Evolutionary conservation across 352 stramenopile genomes (phyloP).

Genomic region (Elongisporangium anandrum): DNA sequence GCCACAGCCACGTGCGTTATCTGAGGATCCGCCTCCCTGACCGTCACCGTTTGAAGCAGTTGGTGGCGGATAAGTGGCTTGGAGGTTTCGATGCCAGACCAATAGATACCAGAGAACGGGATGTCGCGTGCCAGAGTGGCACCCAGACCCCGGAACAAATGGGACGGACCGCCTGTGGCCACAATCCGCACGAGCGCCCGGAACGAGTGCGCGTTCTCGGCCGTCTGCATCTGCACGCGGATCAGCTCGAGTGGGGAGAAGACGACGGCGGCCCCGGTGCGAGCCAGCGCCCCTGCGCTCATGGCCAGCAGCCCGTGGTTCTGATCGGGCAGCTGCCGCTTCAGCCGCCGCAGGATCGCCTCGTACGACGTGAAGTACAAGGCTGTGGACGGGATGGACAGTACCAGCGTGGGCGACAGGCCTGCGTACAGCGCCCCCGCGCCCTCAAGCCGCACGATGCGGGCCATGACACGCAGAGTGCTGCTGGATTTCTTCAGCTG

Average conservation of each 20-base stretch:
- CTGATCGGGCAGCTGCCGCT: constrained; percentile 28
- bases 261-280: constrained; percentile 50
- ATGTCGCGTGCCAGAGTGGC: constrained; percentile 92
- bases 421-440: constrained; percentile 73
- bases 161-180: constrained; percentile 29
- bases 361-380: constrained; percentile 95
- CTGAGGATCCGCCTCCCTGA: constrained; percentile 1
- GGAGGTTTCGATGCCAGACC: constrained; percentile 86
- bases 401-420: constrained; percentile 87
- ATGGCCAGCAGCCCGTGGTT: constrained; percentile 42
- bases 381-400: constrained; percentile 90
- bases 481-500: constrained; percentile 30
- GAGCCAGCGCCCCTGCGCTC: constrained; percentile 42
- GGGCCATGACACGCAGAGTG: constrained; percentile 56
- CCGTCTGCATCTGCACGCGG: constrained; percentile 81
- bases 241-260: constrained; percentile 87
- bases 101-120: constrained; percentile 95
- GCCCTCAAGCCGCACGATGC: constrained; percentile 59
- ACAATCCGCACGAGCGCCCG: constrained; percentile 30
- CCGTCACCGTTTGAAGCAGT: background rate
- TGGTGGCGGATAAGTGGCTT: constrained; percentile 38
- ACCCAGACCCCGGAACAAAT: constrained; percentile 69
- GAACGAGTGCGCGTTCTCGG: constrained; percentile 51
- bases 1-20: constrained; percentile 44
- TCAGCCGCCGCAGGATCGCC: constrained; percentile 37